Base-by-base conservation (phyloP, 257 asterid species). In the Galeopsis tetrahit region DNA sequence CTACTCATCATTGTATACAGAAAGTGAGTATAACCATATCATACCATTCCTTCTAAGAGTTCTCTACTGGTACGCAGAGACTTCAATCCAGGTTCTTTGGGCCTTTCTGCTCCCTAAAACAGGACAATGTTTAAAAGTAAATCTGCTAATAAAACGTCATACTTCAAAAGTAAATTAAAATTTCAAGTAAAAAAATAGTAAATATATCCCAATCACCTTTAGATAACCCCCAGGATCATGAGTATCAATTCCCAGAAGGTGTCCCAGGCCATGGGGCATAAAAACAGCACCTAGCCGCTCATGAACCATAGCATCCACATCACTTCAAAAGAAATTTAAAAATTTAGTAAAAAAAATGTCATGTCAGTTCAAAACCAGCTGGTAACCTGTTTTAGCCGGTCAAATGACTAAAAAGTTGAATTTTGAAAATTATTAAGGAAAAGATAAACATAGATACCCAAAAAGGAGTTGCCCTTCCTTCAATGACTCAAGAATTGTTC, bases 191-290 rank as follows among this genome's bases (percentile, higher is more conserved):
- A 49, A 7, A 68, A 42, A 49, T 48, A 31, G 33, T 35, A 51
- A n/a, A 70, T 64, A 59, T 53, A 78, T 68, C 51, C 5, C n/a
- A 56, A 63, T 36, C 62, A 92, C 99, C 97, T 88, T 80, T 42
- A 87, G 88, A 82, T 86, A 91, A 75, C 97, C 99, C 74, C 99
- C 97, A 61, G 96, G 92, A 82, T 94, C 99, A 75, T 94, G 99
- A 69, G 98, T 91, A 88, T 94, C 99, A 42, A 94, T 89, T 59
- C 97, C 99, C 66, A 94, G 80, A 66, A 94, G 91, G 86, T 94
- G 99, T 42, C 99, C 99, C 70, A 94, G 89, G 61, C 99, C 99
- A 66, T 94, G 99, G 53, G 97, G 97, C 89, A 94, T 73, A 81
- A 91, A 89, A 69, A 91, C 87, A 79, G 98, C 96, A 72, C 99